Percentiles rank a stretch among this genome's conserved stretches.
Conservation (phyloP, 2,329 filamentous ascomycete genomes). For the Tolypocladium paradoxum region DNA sequence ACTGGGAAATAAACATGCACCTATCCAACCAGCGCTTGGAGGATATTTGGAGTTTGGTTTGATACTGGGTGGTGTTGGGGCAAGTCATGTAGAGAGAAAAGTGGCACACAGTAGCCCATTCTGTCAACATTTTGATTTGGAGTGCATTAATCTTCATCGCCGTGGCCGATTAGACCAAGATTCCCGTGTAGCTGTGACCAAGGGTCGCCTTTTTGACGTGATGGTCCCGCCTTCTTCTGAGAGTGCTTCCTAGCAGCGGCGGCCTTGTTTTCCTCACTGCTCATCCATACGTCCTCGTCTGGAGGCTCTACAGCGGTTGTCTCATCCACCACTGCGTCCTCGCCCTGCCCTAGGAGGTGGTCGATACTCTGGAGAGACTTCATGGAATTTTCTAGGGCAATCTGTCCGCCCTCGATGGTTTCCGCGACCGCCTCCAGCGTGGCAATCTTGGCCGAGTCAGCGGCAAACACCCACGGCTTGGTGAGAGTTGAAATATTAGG, state of each 20-base stretch:
- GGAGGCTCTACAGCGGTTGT: constrained; percentile 10
- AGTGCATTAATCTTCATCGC: constrained; percentile 11
- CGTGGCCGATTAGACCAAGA: constrained; percentile 37
- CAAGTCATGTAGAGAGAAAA: background rate
- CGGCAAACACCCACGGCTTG: constrained; percentile 48
- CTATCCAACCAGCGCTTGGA: background rate
- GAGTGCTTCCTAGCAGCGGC: background rate
- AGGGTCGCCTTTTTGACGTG: constrained; percentile 21
- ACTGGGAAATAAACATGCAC: constrained; percentile 26
- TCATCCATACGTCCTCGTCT: constrained; percentile 25
- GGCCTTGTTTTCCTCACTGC: constrained; percentile 12
- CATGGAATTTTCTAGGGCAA: constrained; percentile 43
- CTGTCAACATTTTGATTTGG: background rate
- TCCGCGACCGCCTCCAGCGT: constrained; percentile 49
- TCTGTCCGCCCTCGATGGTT: constrained; percentile 47
- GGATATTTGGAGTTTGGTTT: constrained; percentile 1
- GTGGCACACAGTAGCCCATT: background rate
- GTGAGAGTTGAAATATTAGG: constrained; percentile 32
- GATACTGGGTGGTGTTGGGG: background rate
- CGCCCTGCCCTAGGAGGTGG: constrained; percentile 30
- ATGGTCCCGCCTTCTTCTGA: constrained; percentile 10
- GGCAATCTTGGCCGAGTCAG: constrained; percentile 47
- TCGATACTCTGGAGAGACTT: constrained; percentile 37
- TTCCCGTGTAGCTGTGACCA: constrained; percentile 44
- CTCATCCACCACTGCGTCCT: constrained; percentile 11